These are phyloP conservation scores for Ciborinia camelliae DNA, from an alignment of 2,329 filamentous ascomycete species.

Conservation along the genomic window DNA sequence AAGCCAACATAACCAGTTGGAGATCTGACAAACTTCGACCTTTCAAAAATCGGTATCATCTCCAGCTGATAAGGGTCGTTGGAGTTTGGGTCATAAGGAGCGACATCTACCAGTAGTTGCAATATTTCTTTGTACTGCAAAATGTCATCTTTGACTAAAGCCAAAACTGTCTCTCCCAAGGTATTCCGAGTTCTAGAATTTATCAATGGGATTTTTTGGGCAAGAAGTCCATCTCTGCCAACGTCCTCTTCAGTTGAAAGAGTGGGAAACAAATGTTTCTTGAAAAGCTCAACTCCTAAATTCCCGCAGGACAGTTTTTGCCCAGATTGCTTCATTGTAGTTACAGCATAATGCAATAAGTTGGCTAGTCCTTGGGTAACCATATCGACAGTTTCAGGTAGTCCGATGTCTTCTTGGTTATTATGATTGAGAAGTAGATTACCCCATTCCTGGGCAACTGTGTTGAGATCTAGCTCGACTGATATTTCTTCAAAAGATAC, in stretches of 20 bases:
- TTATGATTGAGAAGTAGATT: constrained; percentile 41
- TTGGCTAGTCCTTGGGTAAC: constrained; percentile 40
- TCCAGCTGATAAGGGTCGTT: constrained; percentile 56
- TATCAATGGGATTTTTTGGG: constrained; percentile 47
- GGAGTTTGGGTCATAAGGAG: constrained; percentile 46
- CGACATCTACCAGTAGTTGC: constrained; percentile 48
- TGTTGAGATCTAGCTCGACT: constrained; percentile 27
- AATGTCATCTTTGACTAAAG: constrained; percentile 51
- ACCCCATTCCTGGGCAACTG: constrained; percentile 35
- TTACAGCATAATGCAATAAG: constrained; percentile 37
- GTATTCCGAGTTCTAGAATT: constrained; percentile 53
- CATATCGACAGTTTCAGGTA: constrained; percentile 36
- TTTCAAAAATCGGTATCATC: constrained; percentile 59
- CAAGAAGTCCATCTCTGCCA: constrained; percentile 30
- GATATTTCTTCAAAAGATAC: constrained; percentile 35
- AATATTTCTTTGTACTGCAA: constrained; percentile 51
- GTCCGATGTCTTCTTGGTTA: constrained; percentile 42
- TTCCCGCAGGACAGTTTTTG: constrained; percentile 34
- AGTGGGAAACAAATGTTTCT: constrained; percentile 61
- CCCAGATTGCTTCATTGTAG: constrained; percentile 31
- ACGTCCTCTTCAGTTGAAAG: constrained; percentile 41
- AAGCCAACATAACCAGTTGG: constrained; percentile 82
- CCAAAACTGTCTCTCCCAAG: constrained; percentile 58
- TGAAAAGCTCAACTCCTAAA: constrained; percentile 54
- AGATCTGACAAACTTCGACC: constrained; percentile 65